These are phyloP conservation scores for Cymodocea nodosa DNA, from an alignment of 116 monocot species.

Conservation along the genomic window DNA sequence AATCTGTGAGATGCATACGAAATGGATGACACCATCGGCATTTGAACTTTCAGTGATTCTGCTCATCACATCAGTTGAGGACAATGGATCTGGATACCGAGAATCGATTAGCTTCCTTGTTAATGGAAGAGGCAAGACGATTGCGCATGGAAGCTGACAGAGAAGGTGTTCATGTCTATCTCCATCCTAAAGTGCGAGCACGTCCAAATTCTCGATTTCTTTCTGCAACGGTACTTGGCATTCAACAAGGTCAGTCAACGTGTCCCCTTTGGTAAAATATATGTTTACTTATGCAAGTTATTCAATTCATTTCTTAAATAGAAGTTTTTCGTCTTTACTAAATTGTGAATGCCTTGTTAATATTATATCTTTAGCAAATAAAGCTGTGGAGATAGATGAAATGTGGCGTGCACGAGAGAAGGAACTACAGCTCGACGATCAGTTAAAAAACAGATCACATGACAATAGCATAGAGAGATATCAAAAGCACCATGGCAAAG, in stretches of 20 bases:
- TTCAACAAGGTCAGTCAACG: conserved; percentile 45
- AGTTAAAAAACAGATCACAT: conserved; percentile 12
- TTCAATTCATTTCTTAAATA: too few relatives aligned
- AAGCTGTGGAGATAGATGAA: conserved; percentile 68
- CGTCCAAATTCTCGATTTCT: conserved; percentile 76
- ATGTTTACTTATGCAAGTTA: too few relatives aligned
- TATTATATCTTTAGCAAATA: conserved; percentile 53
- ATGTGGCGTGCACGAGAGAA: conserved; percentile 90
- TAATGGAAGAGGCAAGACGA: conserved; percentile 84
- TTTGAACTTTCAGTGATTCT: too few relatives aligned
- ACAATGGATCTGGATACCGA: conserved; percentile 90
- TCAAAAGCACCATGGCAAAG: conserved; percentile 14
- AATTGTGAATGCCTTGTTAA: neutral
- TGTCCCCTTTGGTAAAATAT: too few relatives aligned
- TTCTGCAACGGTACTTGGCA: conserved; percentile 72
- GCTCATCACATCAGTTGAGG: too few relatives aligned
- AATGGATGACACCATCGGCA: too few relatives aligned
- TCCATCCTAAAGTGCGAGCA: conserved; percentile 51
- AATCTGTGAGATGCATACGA: too few relatives aligned
- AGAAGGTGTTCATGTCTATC: conserved; percentile 85
- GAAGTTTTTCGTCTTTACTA: neutral
- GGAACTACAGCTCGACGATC: conserved; percentile 55
- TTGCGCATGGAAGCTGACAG: conserved; percentile 58
- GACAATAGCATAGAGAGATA: conserved; percentile 5
- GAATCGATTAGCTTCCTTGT: conserved; percentile 67